Conservation (phyloP, 2,329 filamentous ascomycete species). For the Phyllosticta citriasiana region DNA sequence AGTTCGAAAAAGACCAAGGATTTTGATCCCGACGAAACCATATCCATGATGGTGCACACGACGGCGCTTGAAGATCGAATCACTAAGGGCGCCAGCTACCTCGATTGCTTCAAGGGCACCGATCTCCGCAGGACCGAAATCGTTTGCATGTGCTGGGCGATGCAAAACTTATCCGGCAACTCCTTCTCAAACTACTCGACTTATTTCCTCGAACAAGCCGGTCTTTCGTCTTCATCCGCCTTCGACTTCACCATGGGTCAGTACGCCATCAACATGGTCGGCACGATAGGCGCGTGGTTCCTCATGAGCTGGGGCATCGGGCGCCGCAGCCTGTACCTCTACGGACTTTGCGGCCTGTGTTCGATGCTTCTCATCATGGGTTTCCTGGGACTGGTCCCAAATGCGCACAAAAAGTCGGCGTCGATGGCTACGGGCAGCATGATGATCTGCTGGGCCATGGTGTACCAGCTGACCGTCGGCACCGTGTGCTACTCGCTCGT, state of each 20-base stretch:
- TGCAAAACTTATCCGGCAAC: constrained; percentile 39
- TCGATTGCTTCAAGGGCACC: constrained; percentile 74
- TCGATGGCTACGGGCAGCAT: constrained; percentile 74
- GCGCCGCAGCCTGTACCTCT: constrained; percentile 65
- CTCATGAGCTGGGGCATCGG: constrained; percentile 68
- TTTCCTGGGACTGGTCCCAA: constrained; percentile 66
- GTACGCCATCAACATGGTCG: constrained; percentile 63
- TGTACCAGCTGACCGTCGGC: constrained; percentile 79
- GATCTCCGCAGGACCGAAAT: constrained; percentile 72
- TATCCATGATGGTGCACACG: constrained; percentile 89
- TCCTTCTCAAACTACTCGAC: constrained; percentile 39
- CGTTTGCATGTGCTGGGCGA: constrained; percentile 44
- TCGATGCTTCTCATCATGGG: constrained; percentile 73
- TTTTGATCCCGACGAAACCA: constrained; percentile 73
- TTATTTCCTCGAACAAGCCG: constrained; percentile 41
- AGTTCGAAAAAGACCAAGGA: constrained; percentile 51
- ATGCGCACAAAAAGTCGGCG: constrained; percentile 46
- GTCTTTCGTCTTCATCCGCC: constrained; percentile 31
- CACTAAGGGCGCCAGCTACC: constrained; percentile 62
- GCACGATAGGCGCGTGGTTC: constrained; percentile 72
- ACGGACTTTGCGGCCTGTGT: constrained; percentile 59
- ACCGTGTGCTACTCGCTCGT: constrained; percentile 87
- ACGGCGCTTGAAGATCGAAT: constrained; percentile 70
- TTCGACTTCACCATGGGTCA: constrained; percentile 45
- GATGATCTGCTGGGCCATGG: constrained; percentile 51